Percentiles rank a stretch among this genome's conserved stretches.
Conservation (phyloP, 2,329 filamentous ascomycete genomes). For the Knufia petricola region DNA sequence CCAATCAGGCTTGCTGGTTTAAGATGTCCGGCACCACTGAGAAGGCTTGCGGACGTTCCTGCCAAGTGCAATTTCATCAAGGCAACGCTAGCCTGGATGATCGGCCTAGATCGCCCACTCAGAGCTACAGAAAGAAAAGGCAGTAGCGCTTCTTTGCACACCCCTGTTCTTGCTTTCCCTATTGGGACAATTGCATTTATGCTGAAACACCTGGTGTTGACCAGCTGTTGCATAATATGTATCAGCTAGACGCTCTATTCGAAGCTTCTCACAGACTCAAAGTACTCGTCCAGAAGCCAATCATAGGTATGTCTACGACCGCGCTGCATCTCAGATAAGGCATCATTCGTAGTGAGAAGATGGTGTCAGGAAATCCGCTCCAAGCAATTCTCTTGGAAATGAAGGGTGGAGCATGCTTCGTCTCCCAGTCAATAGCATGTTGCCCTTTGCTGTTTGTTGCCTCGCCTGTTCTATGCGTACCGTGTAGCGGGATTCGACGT, state of each 20-base stretch:
- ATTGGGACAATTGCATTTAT: slow-evolving; percentile 6
- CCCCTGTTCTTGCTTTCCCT: neutral
- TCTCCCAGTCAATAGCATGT: neutral
- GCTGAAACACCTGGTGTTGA: slow-evolving; percentile 3
- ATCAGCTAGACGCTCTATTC: neutral
- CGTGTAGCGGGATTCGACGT: neutral
- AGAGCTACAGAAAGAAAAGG: neutral
- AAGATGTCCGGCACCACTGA: neutral
- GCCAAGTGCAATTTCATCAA: slow-evolving; percentile 7
- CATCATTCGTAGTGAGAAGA: neutral
- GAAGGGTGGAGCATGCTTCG: neutral
- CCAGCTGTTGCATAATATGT: neutral
- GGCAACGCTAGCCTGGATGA: neutral
- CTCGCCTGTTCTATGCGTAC: neutral
- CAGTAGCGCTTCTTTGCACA: neutral
- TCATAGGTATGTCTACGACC: neutral
- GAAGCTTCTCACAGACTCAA: neutral
- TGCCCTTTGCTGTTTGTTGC: neutral
- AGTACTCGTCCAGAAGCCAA: neutral
- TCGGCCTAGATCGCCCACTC: slow-evolving; percentile 1
- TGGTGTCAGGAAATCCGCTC: neutral
- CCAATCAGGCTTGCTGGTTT: neutral
- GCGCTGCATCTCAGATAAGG: neutral
- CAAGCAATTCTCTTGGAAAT: neutral
- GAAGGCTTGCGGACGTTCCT: neutral